Base-by-base conservation (phyloP, 2,329 filamentous ascomycete species). In the Trichoderma semiorbis region DNA sequence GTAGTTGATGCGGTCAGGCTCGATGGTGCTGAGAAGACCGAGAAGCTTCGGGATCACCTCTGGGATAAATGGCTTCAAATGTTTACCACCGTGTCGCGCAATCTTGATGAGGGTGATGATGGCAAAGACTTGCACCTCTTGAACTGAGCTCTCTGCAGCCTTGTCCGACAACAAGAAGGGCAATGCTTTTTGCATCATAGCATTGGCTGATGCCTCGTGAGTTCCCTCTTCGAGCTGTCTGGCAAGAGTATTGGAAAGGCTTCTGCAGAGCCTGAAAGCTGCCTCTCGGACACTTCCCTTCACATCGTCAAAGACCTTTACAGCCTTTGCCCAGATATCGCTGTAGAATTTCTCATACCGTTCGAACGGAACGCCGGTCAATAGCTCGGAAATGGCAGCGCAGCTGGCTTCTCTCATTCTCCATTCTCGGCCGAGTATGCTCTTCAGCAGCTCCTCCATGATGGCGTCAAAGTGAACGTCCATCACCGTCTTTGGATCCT, bases 301-400 rank as follows among this genome's bases (percentile, higher is more conserved):
- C 80, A 98, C 97, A 80, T 99, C 96, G 80, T 99, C 96, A 7
- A 98, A 85, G 0, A 99, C 94, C 78, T 94, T 97, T 80, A 98
- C 92, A 0, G 94, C 92, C 32, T 92, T 89, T 12, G 88, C 89
- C 92, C 96, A 98, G 63, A 98, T 94, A 24, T 94, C 89, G 69
- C 91, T 88, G 65, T 98, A 92, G 78, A 96, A 95, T 72, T 90
- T 89, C 76, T 95, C 93, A 77, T 98, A 98, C 81, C 91, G 89
- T 34, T 86, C 84, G 73, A 93, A 91, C 2, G 91, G 89, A 32
- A 93, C 88, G 0, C 95, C 95, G 75, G 96, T 93, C 8, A 98
- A 88, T 1, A 99, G 86, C 78, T 98, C 95, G 0, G 92, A 90
- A 72, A 98, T 91, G 3, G 96, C 96, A 47, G 92, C 91, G 81